Base-by-base conservation (phyloP, 352 stramenopile genomes). In the Blastocystis sp. region DNA sequence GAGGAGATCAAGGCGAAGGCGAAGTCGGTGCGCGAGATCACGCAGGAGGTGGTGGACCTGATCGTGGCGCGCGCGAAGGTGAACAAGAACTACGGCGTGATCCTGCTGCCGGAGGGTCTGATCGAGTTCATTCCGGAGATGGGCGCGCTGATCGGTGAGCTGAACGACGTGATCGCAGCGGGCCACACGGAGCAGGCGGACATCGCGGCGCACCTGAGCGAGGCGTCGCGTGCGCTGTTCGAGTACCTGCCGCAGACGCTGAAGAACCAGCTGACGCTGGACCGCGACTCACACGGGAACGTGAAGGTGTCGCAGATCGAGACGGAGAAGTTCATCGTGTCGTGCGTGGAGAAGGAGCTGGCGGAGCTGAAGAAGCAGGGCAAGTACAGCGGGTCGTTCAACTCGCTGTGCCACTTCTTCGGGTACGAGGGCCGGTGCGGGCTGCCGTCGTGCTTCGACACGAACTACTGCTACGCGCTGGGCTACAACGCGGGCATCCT, bases 401-500 rank as follows among this genome's bases (percentile, higher is more conserved):
- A 57, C 48, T 57, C 6, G 6, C 24, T 28, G 19, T 74, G 52
- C 1, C 76, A 87, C 54, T 91, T 88, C 45, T 24, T 91, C 0
- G 89, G 90, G 0, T 91, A 91, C 63, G 57, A 91, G 48, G 90
- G 76, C 21, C 69, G 90, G 7, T 69, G 28, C 54, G 52, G 80
- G 19, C 45, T 91, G 62, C 89, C 87, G 48, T 91, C 89, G 62
- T 91, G 92, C 71, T 92, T 92, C 87, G 91, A 92, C 69, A 92
- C 87, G 57, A 87, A 91, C 54, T 92, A 91, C 40, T 91, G 65
- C 4, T 92, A 90, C 61, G 84, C 76, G 28, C 80, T 92, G 42
- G 91, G 90, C 38, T 71, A 89, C 21, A 70, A 84, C 11, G 91
- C 91, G 40, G 90, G 89, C n/a, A 87, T 78, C 45, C 80, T 92